A percentile compares a stretch with the other conserved stretches of the same genome.
These are phyloP conservation scores for Pestalotiopsis sp. DNA, from an alignment of 2,329 filamentous ascomycete species.

Conservation along the genomic window DNA sequence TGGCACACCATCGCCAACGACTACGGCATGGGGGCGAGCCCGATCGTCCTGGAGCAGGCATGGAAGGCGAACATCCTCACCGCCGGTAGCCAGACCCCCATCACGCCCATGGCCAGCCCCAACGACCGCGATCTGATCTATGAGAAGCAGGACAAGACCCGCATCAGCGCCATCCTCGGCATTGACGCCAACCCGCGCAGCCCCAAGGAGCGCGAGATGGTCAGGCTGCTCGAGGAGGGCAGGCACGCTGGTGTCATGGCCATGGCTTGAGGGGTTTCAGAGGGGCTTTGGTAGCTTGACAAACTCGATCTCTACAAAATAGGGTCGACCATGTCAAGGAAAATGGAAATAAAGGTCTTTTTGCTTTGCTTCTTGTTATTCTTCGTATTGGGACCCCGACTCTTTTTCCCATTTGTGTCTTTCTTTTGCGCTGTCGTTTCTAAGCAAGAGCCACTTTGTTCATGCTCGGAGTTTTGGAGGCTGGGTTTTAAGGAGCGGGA, in stretches of 20 bases:
- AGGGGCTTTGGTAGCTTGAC: neutral
- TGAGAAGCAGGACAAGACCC: constrained; percentile 54
- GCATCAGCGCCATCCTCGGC: constrained; percentile 64
- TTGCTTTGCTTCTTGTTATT: neutral
- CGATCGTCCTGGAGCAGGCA: constrained; percentile 68
- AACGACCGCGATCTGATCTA: constrained; percentile 47
- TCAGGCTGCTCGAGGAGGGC: constrained; percentile 57
- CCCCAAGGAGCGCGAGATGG: constrained; percentile 58
- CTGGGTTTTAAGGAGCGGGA: neutral
- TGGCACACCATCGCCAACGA: constrained; percentile 73
- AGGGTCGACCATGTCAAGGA: neutral
- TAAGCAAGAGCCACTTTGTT: neutral
- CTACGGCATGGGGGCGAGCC: constrained; percentile 66
- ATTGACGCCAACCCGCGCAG: constrained; percentile 60
- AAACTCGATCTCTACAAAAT: neutral
- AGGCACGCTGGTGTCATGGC: constrained; percentile 33
- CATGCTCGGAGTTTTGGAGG: neutral
- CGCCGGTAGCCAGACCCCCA: constrained; percentile 43
- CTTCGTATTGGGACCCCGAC: neutral
- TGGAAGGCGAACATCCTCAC: constrained; percentile 57
- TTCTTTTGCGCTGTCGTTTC: neutral
- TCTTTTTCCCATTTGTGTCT: neutral
- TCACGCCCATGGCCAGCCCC: constrained; percentile 56
- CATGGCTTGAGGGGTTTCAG: constrained; percentile 27
- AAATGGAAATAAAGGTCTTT: neutral